Evolutionary conservation across 1,284 basidiomycete genomes (phyloP), one percentile per base, ranked within the genome.

Genomic region (Trametes versicolor): DNA sequence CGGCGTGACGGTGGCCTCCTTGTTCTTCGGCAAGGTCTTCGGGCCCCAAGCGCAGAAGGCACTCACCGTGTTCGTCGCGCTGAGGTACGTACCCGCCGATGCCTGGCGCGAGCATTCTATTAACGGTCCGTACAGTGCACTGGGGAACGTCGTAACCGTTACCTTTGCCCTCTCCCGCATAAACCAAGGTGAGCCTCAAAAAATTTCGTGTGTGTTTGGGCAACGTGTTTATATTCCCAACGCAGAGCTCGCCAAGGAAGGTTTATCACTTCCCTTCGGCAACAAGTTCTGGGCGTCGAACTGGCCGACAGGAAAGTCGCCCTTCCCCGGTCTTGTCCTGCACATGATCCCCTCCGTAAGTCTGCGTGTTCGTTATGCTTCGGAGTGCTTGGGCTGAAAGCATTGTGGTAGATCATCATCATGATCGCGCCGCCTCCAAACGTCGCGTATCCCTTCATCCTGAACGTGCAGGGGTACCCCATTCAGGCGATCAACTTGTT

Each of bases 1-100:
- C 29, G 82, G 85, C 7, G 80, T 83, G 23, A 87, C 88, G 32
- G 82, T 90, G 29, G 90, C 89, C 8, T 86, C 89, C 0, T 71
- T 90, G 37, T 91, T 89, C 76, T 92, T 92, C 75, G 80, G 87
- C 37, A 91, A 91, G 70, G 74, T 92, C 0, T 92, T 85, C 73
- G 90, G 90, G 0, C 77, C 82, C 3, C 73, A 78, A 1, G 84
- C 85, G 2, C 87, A 89, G 70, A 81, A 81, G 72, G 89, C 88
- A 5, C 78, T 92, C 25, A 89, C 86, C 62, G 80, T 82, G 1
- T 82, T 90, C 55, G 86, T 92, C 34, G 84, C 89, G 0, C 72
- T 91, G 54, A 75, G 72, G 71, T 74, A 39, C 9, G n/a, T 32
- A 9, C 29, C 12, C 12, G 25, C 4, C 25, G 2, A 5, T 13